Base-by-base conservation (phyloP, 2,329 filamentous ascomycete species). In the Bipolaris zeicola region DNA sequence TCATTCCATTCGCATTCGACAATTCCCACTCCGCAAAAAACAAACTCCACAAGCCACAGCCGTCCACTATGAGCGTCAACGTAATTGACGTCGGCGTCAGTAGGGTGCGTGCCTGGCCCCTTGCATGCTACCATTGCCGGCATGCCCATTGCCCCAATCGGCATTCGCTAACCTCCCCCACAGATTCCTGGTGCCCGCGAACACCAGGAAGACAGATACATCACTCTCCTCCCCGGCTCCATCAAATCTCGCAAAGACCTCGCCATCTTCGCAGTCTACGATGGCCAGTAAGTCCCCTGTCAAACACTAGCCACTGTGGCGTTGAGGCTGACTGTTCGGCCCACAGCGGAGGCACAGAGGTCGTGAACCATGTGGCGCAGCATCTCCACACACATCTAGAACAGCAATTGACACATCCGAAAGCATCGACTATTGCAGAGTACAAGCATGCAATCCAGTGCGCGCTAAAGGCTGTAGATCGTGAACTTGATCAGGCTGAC, bases 191-290 rank as follows among this genome's bases (percentile, higher is more conserved):
- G 66, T 18, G 63, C 60, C 24, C 61, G 66, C 18, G 55, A 58
- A 34, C 55, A 66, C 31, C 66, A 69, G 33, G 65, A 69, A 50
- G 66, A 69, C 54, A 57, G 66, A 16, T 67, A 64, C 41, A 61
- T 64, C 7, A 55, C 55, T 5, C 48, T 68, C 24, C 39, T 51
- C 28, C 61, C 65, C 11, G 64, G 65, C 39, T 50, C 54, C 5
- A 24, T 69, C 2, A 64, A 61, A 16, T 64, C 66, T 10, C 57
- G 63, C n/a, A 67, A 68, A 42, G 56, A 68, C 10, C 52, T 69
- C 34, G 65, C 64, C 6, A 41, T 69, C 10, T 69, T 61, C 34
- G 66, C 61, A 11, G 64, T 69, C 1, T 66, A 64, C 36, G 66
- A 69, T 49, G 66, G 66, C 33, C 66, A 69, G 66, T 69, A 64